phyloP scores from a whole-genome alignment of 192 early-diverging fungal species.

The Podila epicladia region DNA sequence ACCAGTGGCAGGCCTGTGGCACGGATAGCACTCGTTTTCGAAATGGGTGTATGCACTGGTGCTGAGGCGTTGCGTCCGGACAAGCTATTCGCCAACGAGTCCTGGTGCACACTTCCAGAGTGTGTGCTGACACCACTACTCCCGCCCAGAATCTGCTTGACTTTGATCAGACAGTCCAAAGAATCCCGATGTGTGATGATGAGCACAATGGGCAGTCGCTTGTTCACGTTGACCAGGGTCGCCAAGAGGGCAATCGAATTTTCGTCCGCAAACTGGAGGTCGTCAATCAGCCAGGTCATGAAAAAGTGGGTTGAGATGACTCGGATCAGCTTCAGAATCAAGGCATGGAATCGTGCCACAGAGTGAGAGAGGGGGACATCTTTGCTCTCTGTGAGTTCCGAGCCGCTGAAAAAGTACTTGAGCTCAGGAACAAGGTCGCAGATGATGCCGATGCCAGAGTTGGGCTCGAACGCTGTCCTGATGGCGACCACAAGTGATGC shows the following conservation, averaged over 20 bases:
- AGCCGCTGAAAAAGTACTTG: constrained; percentile 36
- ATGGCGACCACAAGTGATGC: constrained; percentile 41
- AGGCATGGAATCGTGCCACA: constrained; percentile 33
- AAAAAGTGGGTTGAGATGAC: constrained; percentile 52
- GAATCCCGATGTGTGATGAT: constrained; percentile 44
- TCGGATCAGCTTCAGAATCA: constrained; percentile 46
- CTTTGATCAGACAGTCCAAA: constrained; percentile 37
- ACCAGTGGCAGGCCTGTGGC: constrained; percentile 18
- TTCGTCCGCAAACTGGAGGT: constrained; percentile 42
- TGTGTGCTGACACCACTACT: constrained; percentile 11
- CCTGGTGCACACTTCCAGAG: constrained; percentile 30
- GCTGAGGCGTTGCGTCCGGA: not conserved
- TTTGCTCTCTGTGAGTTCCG: constrained; percentile 32
- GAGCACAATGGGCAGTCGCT: constrained; percentile 37
- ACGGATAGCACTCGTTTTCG: constrained; percentile 12
- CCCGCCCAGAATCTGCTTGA: constrained; percentile 42
- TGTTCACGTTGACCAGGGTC: constrained; percentile 45
- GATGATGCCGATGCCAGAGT: constrained; percentile 42
- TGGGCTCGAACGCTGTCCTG: constrained; percentile 41
- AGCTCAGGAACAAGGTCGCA: constrained; percentile 47
- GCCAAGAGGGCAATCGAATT: constrained; percentile 41
- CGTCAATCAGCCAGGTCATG: constrained; percentile 53
- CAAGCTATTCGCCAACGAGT: not conserved
- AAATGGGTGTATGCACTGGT: not conserved
- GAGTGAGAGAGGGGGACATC: constrained; percentile 42